Evolutionary conservation across 179 eudicot genomes (phyloP), one percentile per base, ranked within the genome.

Genomic region (Sideroxylon spinosum): DNA sequence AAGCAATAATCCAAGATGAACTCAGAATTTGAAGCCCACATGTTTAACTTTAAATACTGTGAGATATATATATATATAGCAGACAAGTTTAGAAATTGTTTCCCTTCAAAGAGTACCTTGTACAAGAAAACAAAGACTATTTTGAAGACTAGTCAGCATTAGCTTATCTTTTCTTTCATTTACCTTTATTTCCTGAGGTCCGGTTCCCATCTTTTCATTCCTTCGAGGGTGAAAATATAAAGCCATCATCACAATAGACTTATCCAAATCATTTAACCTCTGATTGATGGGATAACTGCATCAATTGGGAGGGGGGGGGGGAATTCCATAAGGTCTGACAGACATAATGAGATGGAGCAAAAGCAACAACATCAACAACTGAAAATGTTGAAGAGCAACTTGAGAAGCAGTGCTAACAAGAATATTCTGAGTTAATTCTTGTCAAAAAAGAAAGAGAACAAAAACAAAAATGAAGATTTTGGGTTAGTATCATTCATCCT

Each of bases 181-280:
- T 78, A 86, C 91, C 89, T 86, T 85, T 26, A 88, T 86, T 62
- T 80, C 88, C 64, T 61, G 29, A 61, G 83, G 80, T 23, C 98
- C 98, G 64, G 68, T 69, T 60, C 98, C 98, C 76, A 91, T 79
- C 83, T 93, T 93, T 86, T 91, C 89, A 16, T 74, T 69, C 79
- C 76, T 80, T 73, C 87, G 85, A 10, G 98, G 97, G 83, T 93
- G 97, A 78, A 88, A 90, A 68, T 67, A 77, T 71, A 93, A 78
- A 75, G 94, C 97, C 82, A 73, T 85, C 88, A 85, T 79, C 55
- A 86, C 85, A 57, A 78, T 52, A 0, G 81, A 22, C 78, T 88
- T 86, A 76, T 92, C 95, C 57, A 59, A 75, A 46, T 86, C 95
- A 81, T 85, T 85, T 69, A 93, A 76, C 55, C 78, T 78, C 46